Conservation (phyloP, 2,329 filamentous ascomycete species). For the Bretziella fagacearum region DNA sequence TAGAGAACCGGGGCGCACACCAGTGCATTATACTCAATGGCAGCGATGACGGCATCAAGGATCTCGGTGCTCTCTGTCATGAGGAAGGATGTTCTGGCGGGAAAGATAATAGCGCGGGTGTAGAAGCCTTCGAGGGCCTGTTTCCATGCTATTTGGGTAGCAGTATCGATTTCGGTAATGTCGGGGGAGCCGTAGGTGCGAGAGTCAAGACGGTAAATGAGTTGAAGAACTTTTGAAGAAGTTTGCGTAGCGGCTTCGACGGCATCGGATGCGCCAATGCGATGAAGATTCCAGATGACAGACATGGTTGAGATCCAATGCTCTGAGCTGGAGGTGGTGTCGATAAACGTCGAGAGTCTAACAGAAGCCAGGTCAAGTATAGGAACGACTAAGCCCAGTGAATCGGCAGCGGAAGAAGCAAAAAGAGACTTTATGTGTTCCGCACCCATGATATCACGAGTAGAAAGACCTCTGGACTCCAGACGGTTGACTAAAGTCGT, state of each 20-base stretch:
- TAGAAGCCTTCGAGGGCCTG: slow-evolving; percentile 32
- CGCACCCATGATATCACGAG: slow-evolving; percentile 34
- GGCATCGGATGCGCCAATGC: slow-evolving; percentile 31
- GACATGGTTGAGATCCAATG: slow-evolving; percentile 32
- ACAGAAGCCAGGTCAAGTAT: slow-evolving; percentile 24
- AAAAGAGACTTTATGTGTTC: slow-evolving; percentile 43
- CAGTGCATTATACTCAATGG: slow-evolving; percentile 22
- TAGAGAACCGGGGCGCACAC: slow-evolving; percentile 30
- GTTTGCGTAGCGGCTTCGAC: slow-evolving; percentile 32
- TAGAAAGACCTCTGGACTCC: slow-evolving; percentile 22
- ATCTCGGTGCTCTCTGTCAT: slow-evolving; percentile 26
- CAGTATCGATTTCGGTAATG: slow-evolving; percentile 3
- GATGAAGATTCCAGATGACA: slow-evolving; percentile 36
- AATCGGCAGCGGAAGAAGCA: slow-evolving; percentile 31
- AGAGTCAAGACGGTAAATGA: slow-evolving; percentile 19
- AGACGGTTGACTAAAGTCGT: slow-evolving; percentile 30
- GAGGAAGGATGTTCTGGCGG: slow-evolving; percentile 31
- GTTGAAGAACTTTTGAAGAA: slow-evolving; percentile 23
- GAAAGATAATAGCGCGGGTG: slow-evolving; percentile 33
- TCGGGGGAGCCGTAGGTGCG: slow-evolving; percentile 1
- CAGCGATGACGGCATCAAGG: slow-evolving; percentile 26
- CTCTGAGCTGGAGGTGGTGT: slow-evolving; percentile 17
- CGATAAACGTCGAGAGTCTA: not conserved
- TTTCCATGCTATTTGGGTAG: slow-evolving; percentile 24
- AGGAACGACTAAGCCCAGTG: slow-evolving; percentile 28